A percentile compares a stretch with the other conserved stretches of the same genome.
Evolutionary conservation across 768 basidiomycete genomes (phyloP).

Genomic region (Termitomyces sp.): DNA sequence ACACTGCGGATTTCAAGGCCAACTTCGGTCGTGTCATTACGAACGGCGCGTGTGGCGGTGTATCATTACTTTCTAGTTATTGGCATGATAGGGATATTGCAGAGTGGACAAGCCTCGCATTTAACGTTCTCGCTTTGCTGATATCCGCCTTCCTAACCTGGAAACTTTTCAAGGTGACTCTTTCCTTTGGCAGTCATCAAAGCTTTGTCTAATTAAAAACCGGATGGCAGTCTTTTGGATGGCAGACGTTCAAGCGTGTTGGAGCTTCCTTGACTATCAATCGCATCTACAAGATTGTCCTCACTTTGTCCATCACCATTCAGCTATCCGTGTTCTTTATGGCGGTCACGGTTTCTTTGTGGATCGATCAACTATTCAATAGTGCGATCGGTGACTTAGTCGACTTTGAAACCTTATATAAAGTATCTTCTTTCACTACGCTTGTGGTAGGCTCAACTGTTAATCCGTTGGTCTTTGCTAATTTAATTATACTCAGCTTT

Average conservation of each 20-base stretch:
- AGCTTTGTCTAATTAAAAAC: background rate
- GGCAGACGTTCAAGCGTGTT: constrained; percentile 86
- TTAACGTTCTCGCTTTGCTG: constrained; percentile 57
- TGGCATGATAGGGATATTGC: constrained; percentile 54
- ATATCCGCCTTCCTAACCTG: constrained; percentile 63
- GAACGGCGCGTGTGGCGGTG: constrained; percentile 55
- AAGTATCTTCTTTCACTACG: constrained; percentile 47
- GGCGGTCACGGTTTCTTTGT: constrained; percentile 58
- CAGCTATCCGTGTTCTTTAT: constrained; percentile 81
- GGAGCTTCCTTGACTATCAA: constrained; percentile 72
- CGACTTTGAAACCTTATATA: constrained; percentile 41
- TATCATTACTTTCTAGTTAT: constrained; percentile 48
- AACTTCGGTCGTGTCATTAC: constrained; percentile 54
- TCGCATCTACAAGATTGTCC: constrained; percentile 66
- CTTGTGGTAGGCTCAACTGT: constrained; percentile 44
- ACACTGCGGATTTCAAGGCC: constrained; percentile 51
- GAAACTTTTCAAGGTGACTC: constrained; percentile 62
- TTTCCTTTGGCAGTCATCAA: background rate
- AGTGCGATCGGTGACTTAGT: constrained; percentile 55
- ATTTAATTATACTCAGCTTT: constrained; percentile 33
- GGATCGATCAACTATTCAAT: constrained; percentile 73
- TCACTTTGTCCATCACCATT: constrained; percentile 63
- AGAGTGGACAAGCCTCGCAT: constrained; percentile 58
- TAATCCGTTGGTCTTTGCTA: background rate
- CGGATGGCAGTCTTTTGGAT: constrained; percentile 55